A percentile compares a stretch with the other conserved stretches of the same genome.
These are phyloP conservation scores for Papilionanthe hybrid DNA, from an alignment of 116 monocot genomes.

Conservation along the genomic window DNA sequence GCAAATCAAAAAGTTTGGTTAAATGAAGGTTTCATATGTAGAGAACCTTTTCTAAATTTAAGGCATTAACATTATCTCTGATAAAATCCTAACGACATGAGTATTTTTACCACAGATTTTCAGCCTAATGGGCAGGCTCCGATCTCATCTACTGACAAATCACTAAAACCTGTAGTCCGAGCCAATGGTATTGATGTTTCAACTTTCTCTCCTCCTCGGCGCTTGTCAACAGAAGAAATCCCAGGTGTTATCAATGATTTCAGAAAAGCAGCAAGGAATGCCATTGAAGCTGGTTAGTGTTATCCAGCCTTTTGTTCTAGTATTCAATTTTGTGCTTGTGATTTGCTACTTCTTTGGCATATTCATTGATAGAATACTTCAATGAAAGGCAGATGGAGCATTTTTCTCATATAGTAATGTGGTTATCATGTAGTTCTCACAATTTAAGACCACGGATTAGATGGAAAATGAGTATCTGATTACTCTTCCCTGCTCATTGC, in stretches of 20 bases:
- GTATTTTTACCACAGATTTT: slow-evolving; percentile 11
- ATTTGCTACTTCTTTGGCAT: not conserved
- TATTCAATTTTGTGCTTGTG: not conserved
- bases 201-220: slow-evolving; percentile 22
- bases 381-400: not conserved
- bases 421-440: no score
- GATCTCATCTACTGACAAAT: slow-evolving; percentile 41
- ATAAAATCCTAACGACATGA: no score
- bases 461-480: no score
- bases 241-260: slow-evolving; percentile 36
- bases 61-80: no score
- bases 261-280: slow-evolving; percentile 44
- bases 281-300: slow-evolving; percentile 40
- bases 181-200: slow-evolving; percentile 6
- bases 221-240: slow-evolving; percentile 32
- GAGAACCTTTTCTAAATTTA: no score
- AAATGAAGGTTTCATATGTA: no score
- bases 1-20: no score
- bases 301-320: not conserved
- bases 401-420: not conserved
- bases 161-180: not conserved
- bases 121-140: slow-evolving; percentile 51
- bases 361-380: not conserved
- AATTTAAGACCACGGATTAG: no score
- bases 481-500: no score